Evolutionary conservation across 495 filamentous ascomycete genomes (phyloP), one percentile per base, ranked within the genome.

Genomic region (Xylaria cubensis): DNA sequence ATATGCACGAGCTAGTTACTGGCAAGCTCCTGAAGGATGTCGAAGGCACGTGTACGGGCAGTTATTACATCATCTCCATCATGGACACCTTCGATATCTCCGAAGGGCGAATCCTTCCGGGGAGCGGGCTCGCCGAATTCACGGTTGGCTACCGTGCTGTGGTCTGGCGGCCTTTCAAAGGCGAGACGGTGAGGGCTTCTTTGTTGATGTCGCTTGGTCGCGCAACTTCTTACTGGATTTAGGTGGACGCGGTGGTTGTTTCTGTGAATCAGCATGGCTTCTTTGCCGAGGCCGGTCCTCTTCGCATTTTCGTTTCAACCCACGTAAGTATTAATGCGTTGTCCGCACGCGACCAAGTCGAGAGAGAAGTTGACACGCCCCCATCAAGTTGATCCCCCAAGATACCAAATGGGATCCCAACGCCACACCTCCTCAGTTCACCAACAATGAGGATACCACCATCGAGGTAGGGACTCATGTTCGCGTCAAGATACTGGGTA

Each of bases 91-190:
- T 94, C 69, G 91, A 97, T 73, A 92, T 98, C 74, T 95, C 93
- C 19, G 92, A 97, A 74, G 96, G 97, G 6, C 90, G 92, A 58
- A 94, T 99, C 72, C 89, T 98, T 41, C 95, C 96, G 0, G 92
- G 94, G 4, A 94, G 90, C 71, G 96, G 94, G 19, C 84, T 94
- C 63, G 96, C 97, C 26, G 94, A 98, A 80, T 99, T 97, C 82
- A 97, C 92, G 0, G 93, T 98, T 55, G 90, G 91, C 74, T 99
- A 97, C 78, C 92, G 94, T 64, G 96, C 96, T 46, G 94, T 99
- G 53, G 95, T 99, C 59, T 99, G 95, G 94, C 88, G 94, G 76
- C 96, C 96, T 12, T 99, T 98, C 86, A 93, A 94, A 77, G 94
- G 94, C 71, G 96, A 99, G 86, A 95, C 94, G 72, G 96, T 97